Base-by-base conservation (phyloP, 2,329 filamentous ascomycete genomes). In the Stylonectria norvegica region DNA sequence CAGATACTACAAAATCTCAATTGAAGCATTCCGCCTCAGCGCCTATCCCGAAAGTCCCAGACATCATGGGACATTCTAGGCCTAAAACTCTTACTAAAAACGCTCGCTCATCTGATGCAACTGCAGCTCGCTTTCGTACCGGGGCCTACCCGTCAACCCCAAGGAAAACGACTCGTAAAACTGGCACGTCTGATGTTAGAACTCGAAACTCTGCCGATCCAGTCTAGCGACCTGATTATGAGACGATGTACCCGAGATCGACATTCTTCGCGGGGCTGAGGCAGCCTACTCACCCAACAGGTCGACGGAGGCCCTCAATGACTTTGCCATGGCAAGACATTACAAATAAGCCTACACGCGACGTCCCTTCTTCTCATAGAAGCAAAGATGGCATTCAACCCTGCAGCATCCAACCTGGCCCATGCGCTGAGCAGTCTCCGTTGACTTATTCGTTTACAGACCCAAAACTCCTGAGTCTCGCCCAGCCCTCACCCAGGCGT, bases 1-100 rank as follows among this genome's bases (percentile, higher is more conserved):
- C 43, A 46, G 20, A 33, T 53, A 34, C 27, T 36, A 19, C 49
- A 49, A 34, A 53, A 48, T 35, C 49, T 16, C 44, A 41, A 18
- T 34, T 42, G 5, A 40, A 33, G 15, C 34, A 35, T 9, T 16
- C 29, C 15, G 20, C 36, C 4, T 27, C 29, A 10, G 31, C 20
- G 20, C n/a, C 29, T 12, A 23, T 35, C 10, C 35, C 22, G 5
- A 42, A 41, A 11, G 5, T 35, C 9, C n/a, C 40, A 36, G 2
- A 47, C 38, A 14, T 38, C 43, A n/a, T n/a, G n/a, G n/a, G n/a
- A n/a, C n/a, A n/a, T n/a, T n/a, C n/a, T n/a, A n/a, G n/a, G 52
- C 43, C 45, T 14, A 43, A 33, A 29, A 11, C 22, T 19, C 36
- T 43, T 18, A 14, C 27, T 9, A 29, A 14, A 14, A 14, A 6